phyloP scores from a whole-genome alignment of 768 basidiomycete species.

The Crassisporium funariophilum region DNA sequence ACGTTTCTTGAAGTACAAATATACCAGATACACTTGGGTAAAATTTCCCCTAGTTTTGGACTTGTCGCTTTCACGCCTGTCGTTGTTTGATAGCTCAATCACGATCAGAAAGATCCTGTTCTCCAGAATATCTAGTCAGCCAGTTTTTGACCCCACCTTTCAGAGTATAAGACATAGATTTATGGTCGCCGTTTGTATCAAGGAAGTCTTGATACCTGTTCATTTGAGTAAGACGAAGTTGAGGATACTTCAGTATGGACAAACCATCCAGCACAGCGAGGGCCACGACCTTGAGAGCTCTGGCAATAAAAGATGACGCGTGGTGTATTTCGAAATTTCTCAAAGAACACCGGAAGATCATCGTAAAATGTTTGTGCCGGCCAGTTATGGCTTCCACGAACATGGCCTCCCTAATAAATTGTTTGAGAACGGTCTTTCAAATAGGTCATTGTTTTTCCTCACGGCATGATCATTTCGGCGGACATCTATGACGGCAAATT shows the following conservation, averaged over 20 bases:
- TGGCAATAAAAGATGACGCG: constrained; percentile 58
- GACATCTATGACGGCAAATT: constrained; percentile 52
- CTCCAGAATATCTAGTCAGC: constrained; percentile 34
- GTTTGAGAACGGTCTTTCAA: no score
- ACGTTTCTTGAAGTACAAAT: no score
- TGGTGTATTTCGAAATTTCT: constrained; percentile 38
- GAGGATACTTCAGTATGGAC: constrained; percentile 6
- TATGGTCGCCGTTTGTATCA: constrained; percentile 26
- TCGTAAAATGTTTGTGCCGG: constrained; percentile 55
- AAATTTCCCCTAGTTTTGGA: no score
- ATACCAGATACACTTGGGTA: no score
- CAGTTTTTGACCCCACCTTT: constrained; percentile 47
- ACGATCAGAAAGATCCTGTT: constrained; percentile 32
- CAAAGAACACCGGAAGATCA: constrained; percentile 42
- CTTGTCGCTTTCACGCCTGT: background rate
- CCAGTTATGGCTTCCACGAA: constrained; percentile 50
- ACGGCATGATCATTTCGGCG: constrained; percentile 49
- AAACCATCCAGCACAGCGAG: constrained; percentile 59
- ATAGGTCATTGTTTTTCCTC: no score
- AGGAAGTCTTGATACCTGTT: constrained; percentile 58
- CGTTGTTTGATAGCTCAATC: constrained; percentile 14
- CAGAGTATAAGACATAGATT: constrained; percentile 43
- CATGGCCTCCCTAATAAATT: constrained; percentile 48
- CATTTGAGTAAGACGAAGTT: background rate
- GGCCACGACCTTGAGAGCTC: constrained; percentile 52